Base-by-base conservation (phyloP, 2,329 filamentous ascomycete species). In the Hypomyces perniciosus region DNA sequence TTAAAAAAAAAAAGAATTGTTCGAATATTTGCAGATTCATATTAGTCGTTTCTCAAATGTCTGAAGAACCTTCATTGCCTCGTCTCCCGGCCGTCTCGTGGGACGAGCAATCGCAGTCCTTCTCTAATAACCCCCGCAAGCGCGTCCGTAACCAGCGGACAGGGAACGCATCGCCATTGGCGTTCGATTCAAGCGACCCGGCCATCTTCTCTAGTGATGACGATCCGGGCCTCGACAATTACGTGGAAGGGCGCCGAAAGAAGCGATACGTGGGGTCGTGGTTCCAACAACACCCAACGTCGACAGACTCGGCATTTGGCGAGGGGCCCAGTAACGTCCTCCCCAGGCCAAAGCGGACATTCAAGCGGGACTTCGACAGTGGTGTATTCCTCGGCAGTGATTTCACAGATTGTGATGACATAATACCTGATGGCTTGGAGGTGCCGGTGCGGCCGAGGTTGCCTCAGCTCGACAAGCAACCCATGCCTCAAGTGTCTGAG, bases 191-290 rank as follows among this genome's bases (percentile, higher is more conserved):
- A 20, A 88, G 85, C 61, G 85, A 89, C 60, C 84, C 84, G 4
- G 77, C 82, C 44, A 65, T 88, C 28, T 89, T 89, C 66, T 88
- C 84, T 4, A 85, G 82, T 63, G 85, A 89, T 53, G 84, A 88
- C 59, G 84, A 87, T 51, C 81, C 82, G 3, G 78, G 79, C 1
- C 65, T 84, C 44, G 83, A 86, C 54, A 84, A 85, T 59, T 87
- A 87, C 60, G 69, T 74, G 27, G 70, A 77, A 44, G 74, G 74
- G 1, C 71, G 75, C 28, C 73, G 76, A 56, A 76, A 78, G 54
- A 88, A 87, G 70, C 76, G 79, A 44, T 83, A 85, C 55, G 70
- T 80, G 40, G 85, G 85, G 4, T 77, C 83, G 4, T 89, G 85
- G 85, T 88, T 79, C 64, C 76, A 78, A 53, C 82, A 84, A 61